Evolutionary conservation across 495 filamentous ascomycete species (phyloP).

Genomic region (Penicillium subrubescens): DNA sequence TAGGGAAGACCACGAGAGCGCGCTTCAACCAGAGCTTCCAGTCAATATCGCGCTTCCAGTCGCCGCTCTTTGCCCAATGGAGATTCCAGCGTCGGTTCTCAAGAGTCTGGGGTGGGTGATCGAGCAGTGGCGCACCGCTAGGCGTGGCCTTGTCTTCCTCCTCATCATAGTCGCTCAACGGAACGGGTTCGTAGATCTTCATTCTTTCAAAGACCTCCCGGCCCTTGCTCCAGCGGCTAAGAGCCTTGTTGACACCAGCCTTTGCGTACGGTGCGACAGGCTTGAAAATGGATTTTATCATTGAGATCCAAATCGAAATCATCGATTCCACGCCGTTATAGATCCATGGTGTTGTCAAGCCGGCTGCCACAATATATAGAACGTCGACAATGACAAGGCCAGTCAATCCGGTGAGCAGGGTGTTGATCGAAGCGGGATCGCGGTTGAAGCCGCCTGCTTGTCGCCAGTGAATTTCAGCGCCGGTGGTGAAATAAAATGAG

Average conservation of each 20-base stretch:
- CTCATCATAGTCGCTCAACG: constrained; percentile 23
- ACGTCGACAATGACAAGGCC: constrained; percentile 38
- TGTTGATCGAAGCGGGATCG: constrained; percentile 40
- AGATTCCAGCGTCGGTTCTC: constrained; percentile 1
- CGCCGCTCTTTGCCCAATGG: neutral
- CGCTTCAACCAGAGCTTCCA: constrained; percentile 17
- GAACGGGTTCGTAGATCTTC: constrained; percentile 26
- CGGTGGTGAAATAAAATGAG: constrained; percentile 39
- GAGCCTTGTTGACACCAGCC: neutral
- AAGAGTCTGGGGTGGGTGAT: neutral
- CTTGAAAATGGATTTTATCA: constrained; percentile 19
- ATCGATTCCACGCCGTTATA: constrained; percentile 28
- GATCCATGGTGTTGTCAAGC: constrained; percentile 25
- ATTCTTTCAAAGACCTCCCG: constrained; percentile 23
- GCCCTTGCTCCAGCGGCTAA: constrained; percentile 14
- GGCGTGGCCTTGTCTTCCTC: constrained; percentile 27
- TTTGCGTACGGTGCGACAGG: constrained; percentile 6
- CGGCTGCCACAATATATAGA: constrained; percentile 26
- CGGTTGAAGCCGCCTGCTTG: constrained; percentile 37
- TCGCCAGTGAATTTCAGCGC: constrained; percentile 46
- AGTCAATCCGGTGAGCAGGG: constrained; percentile 41
- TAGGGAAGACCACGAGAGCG: constrained; percentile 19
- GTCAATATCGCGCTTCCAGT: constrained; percentile 3
- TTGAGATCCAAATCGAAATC: constrained; percentile 25
- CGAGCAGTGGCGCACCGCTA: constrained; percentile 19